phyloP scores from a whole-genome alignment of 192 early-diverging fungal genomes.

The Coemansia sp. region DNA sequence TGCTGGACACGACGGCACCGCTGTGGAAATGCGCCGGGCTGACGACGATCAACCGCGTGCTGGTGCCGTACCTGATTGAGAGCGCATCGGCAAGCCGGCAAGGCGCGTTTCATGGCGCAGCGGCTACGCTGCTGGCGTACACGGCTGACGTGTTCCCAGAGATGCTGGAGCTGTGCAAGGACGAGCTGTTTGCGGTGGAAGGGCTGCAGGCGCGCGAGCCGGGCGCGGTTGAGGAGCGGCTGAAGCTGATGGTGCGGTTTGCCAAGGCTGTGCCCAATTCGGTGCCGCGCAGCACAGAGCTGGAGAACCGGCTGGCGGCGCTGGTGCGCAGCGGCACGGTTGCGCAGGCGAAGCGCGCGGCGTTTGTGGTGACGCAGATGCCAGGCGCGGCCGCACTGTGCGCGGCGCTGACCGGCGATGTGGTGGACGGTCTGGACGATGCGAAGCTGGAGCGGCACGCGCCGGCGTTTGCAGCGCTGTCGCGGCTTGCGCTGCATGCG shows the following conservation, averaged over 20 bases:
- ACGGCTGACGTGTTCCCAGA: conserved; percentile 41
- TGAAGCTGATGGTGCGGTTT: conserved; percentile 63
- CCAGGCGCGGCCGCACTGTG: conserved; percentile 49
- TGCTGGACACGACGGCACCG: conserved; percentile 69
- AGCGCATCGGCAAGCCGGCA: conserved; percentile 40
- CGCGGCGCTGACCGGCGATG: conserved; percentile 51
- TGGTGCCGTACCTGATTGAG: conserved; percentile 57
- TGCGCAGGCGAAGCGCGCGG: conserved; percentile 69
- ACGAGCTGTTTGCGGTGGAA: conserved; percentile 30
- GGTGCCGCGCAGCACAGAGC: conserved; percentile 29
- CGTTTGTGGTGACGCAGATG: conserved; percentile 66
- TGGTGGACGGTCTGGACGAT: conserved; percentile 32
- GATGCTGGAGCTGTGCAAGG: conserved; percentile 34
- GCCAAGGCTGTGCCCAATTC: conserved; percentile 64
- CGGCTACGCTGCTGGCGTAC: conserved; percentile 24
- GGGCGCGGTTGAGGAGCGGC: conserved; percentile 23
- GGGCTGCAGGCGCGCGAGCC: conserved; percentile 17
- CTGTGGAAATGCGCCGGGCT: conserved; percentile 75
- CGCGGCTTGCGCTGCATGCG: conserved; percentile 61
- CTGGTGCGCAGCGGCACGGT: conserved; percentile 58
- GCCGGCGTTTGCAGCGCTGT: conserved; percentile 56
- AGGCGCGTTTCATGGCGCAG: conserved; percentile 12
- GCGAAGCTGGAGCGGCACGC: conserved; percentile 24
- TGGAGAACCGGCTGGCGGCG: conserved; percentile 41
- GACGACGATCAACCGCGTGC: conserved; percentile 68